Base-by-base conservation (phyloP, 805 yeast genomes). In the Metschnikowia bowlesiae region DNA sequence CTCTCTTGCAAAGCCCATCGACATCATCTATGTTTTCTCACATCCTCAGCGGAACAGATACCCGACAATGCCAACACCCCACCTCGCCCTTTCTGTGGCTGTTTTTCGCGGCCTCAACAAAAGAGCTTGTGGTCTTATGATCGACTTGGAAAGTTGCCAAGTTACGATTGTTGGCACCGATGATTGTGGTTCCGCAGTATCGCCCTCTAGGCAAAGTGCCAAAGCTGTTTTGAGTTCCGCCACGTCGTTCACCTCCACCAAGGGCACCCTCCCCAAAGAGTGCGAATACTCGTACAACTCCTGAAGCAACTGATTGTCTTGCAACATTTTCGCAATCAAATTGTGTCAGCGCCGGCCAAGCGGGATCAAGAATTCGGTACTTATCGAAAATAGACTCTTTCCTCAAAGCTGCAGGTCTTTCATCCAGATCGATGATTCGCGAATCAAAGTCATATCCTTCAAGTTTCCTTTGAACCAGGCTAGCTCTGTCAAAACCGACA, bases 101-200 rank as follows among this genome's bases (percentile, higher is more conserved):
- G 47, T 54, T 58, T 44, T 90, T 85, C n/a, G n/a, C n/a, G n/a
- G n/a, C 2, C 18, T 16, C 18, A 16, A 16, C n/a, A n/a, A n/a
- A n/a, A n/a, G n/a, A n/a, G n/a, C n/a, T 16, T 16, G 98, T 91
- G 2, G 96, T 91, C 53, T 78, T 75, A 65, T 94, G 75, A 65
- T 94, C 97, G 34, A 94, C 99, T 18, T 78, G 76, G 70, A 94
- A 94, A 11, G 95, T 86, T 57, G 89, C 89, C 65, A 94, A 74
- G 70, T 94, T 91, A 62, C 99, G 80, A 74, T 94, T 94, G 73
- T 94, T 94, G 44, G 94, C 97, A 49, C 99, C 99, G 60, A 94
- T 84, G 9, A 94, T 84, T 62, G 82, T 4, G 96, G 86, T 47
- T 73, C 75, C 14, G 54, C 49, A 22, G 59, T 67, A 16, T 57